A percentile compares a stretch with the other conserved stretches of the same genome.
These are phyloP conservation scores for Ajuga reptans DNA, from an alignment of 305 asterid species.

Conservation along the genomic window DNA sequence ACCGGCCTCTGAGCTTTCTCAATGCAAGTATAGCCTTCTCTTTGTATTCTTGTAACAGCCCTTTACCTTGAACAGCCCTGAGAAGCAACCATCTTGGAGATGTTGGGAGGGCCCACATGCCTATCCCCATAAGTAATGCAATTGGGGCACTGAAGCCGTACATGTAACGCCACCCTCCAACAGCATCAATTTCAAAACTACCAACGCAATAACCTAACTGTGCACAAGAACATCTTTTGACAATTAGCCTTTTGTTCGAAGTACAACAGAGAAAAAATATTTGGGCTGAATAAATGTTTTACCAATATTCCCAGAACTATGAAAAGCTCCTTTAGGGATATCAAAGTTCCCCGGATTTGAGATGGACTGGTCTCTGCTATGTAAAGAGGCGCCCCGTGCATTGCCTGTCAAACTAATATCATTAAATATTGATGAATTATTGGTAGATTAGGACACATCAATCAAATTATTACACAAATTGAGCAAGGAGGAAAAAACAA, in stretches of 20 bases:
- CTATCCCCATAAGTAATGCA: slow-evolving; percentile 80
- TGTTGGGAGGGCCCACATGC: slow-evolving; percentile 86
- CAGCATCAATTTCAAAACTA: slow-evolving; percentile 56
- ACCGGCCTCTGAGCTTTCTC: slow-evolving; percentile 72
- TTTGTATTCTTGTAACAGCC: slow-evolving; percentile 63
- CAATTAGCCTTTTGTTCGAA: slow-evolving; percentile 13
- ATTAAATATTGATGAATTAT: slow-evolving; percentile 19
- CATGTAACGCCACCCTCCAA: slow-evolving; percentile 99
- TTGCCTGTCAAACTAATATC: slow-evolving; percentile 53
- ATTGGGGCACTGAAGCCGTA: slow-evolving; percentile 77
- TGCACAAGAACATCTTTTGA: slow-evolving; percentile 24
- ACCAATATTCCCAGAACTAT: slow-evolving; percentile 95
- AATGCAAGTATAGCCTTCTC: slow-evolving; percentile 72
- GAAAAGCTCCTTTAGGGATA: slow-evolving; percentile 92
- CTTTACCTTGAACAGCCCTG: slow-evolving; percentile 87
- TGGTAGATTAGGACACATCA: slow-evolving; percentile 1
- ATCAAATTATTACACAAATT: slow-evolving; percentile 3
- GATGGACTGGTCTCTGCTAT: slow-evolving; percentile 96
- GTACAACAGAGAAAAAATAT: not conserved
- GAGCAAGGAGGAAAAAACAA: slow-evolving; percentile 12
- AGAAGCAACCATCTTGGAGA: slow-evolving; percentile 98
- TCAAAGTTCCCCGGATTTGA: slow-evolving; percentile 91
- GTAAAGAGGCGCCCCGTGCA: slow-evolving; percentile 99
- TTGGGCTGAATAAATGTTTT: slow-evolving; percentile 13
- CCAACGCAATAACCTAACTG: slow-evolving; percentile 91